Evolutionary conservation across 73 alveolate genomes (phyloP).

Genomic region (Symbiodinium natans): DNA sequence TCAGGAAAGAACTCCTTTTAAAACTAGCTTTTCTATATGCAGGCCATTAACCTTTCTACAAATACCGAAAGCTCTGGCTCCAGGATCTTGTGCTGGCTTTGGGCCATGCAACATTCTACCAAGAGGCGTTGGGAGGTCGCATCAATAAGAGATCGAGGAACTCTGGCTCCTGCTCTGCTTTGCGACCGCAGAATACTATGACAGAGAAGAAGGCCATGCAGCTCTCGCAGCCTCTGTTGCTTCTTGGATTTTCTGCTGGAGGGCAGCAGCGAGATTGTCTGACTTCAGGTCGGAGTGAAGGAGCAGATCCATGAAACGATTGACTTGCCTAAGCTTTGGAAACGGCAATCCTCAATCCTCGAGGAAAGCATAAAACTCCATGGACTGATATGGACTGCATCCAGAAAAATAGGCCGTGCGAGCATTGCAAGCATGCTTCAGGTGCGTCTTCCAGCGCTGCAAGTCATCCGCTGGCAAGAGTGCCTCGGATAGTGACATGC

Average conservation of each 20-base stretch:
- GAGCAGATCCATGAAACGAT: constrained; percentile 48
- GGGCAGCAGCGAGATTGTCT: constrained; percentile 5
- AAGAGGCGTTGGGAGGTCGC: constrained; percentile 32
- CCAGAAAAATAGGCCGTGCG: too few species aligned
- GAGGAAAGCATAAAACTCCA: too few species aligned
- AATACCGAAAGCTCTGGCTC: too few species aligned
- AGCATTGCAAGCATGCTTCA: neutral
- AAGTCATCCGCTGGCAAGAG: constrained; percentile 40
- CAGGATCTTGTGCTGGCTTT: too few species aligned
- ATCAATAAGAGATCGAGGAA: constrained; percentile 21
- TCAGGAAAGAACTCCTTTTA: too few species aligned
- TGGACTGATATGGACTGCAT: too few species aligned
- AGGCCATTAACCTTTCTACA: too few species aligned
- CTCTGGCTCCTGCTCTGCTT: constrained; percentile 1
- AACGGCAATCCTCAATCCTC: too few species aligned
- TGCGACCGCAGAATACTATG: neutral
- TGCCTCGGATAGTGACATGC: neutral
- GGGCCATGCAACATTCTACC: too few species aligned
- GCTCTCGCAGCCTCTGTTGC: neutral
- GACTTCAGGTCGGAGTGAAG: constrained; percentile 13
- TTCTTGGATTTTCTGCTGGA: constrained; percentile 10
- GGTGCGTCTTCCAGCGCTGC: constrained; percentile 78
- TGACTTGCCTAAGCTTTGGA: constrained; percentile 38
- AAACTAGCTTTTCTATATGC: too few species aligned
- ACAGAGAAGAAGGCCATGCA: neutral